Conservation (phyloP, 1,139 yeast genomes). For the Nakaseomyces delphensis region DNA sequence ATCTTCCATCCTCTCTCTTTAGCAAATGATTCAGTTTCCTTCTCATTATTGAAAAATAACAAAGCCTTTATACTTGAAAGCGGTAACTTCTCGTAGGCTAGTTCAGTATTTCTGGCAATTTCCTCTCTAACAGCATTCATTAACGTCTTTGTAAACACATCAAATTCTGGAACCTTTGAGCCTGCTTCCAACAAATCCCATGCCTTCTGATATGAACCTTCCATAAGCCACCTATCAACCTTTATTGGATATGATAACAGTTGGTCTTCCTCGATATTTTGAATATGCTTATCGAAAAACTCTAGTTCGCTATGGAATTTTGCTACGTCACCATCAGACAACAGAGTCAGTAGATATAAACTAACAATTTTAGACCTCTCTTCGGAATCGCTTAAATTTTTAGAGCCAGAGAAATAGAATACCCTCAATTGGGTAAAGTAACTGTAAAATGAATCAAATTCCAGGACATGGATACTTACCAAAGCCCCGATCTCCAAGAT, state of each 20-base stretch:
- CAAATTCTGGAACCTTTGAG: slow-evolving; percentile 42
- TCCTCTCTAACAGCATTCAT: slow-evolving; percentile 73
- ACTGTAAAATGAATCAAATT: slow-evolving; percentile 60
- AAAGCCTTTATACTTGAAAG: slow-evolving; percentile 74
- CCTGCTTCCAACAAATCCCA: slow-evolving; percentile 58
- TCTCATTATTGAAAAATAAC: slow-evolving; percentile 64
- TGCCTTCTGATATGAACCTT: slow-evolving; percentile 90
- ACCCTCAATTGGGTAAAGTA: slow-evolving; percentile 69
- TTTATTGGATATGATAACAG: slow-evolving; percentile 74
- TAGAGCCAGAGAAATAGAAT: slow-evolving; percentile 46
- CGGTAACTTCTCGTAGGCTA: slow-evolving; percentile 69
- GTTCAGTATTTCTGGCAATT: slow-evolving; percentile 79
- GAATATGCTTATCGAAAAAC: slow-evolving; percentile 48
- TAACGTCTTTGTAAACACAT: slow-evolving; percentile 53
- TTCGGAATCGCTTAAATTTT: slow-evolving; percentile 43
- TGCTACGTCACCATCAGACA: slow-evolving; percentile 77
- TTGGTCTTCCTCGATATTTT: slow-evolving; percentile 48
- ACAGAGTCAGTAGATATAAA: slow-evolving; percentile 62
- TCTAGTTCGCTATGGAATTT: slow-evolving; percentile 88
- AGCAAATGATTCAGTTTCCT: slow-evolving; percentile 54
- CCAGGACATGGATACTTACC: slow-evolving; percentile 54
- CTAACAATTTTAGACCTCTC: slow-evolving; percentile 74
- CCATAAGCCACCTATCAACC: slow-evolving; percentile 90
- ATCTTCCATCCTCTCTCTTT: slow-evolving; percentile 56
- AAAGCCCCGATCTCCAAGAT: slow-evolving; percentile 84